Base-by-base conservation (phyloP, 2,329 filamentous ascomycete species). In the Juglanconis juglandina region DNA sequence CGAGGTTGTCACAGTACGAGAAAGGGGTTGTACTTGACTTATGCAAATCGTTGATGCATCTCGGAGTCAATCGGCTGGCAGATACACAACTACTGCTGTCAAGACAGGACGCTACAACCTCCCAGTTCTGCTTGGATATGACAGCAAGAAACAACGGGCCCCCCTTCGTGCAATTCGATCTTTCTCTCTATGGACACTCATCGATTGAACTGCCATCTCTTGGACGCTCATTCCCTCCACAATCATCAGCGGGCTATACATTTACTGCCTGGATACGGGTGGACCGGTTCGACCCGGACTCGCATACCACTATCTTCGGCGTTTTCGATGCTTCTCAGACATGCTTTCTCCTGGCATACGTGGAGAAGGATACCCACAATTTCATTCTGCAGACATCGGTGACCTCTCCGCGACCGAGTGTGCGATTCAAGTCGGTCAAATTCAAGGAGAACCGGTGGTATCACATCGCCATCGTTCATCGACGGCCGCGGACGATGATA, bases 311-410 rank as follows among this genome's bases (percentile, higher is more conserved):
- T 0, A 83, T 99, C 13, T 99, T 99, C 72, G 95, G 95, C 33
- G 91, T 95, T 8, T 98, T 96, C 73, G 95, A 99, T 75, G 82
- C 88, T 3, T 92, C 87, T 5, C 94, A 98, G 73, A 92, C 91
- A 5, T 99, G 95, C 73, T 99, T 99, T 69, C 77, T 99, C 41
- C 85, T 99, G 67, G 88, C 92, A 62, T 99, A 99, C 70, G 81
- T 99, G 44, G 96, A 99, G 72, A 92, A 89, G 70, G 93, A 97
- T 72, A 96, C 92, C 2, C 90, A 85, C 63, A 95, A 96, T 74
- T 90, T 99, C 66, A 99, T 99, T 66, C 79, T 99, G 5, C 95
- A 99, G 75, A 98, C 96, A 7, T 97, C 95, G 17, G 90, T 98
- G 63, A 91, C 87, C 56, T 92, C 92, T 8, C 82, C 87, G 56